Base-by-base conservation (phyloP, 2,329 filamentous ascomycete species). In the Dactylellina sp. region DNA sequence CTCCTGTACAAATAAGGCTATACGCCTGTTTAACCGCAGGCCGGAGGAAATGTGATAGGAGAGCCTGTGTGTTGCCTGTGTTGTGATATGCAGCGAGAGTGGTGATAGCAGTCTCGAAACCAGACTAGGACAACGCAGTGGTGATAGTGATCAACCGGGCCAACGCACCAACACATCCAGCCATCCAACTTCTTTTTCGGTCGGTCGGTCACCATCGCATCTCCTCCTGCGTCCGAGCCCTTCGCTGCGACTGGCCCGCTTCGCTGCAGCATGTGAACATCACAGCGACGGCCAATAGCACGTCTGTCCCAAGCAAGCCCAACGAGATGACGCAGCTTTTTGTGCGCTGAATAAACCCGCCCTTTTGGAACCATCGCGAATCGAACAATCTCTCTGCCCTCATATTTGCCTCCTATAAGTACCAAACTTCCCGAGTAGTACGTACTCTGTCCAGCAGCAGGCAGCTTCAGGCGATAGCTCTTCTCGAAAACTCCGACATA, bases 361-460 rank as follows among this genome's bases (percentile, higher is more conserved):
- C 14, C 32, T n/a, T n/a, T 44, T 57, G 53, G 53, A 66, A 66
- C 44, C 42, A 59, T 66, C 62, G 53, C 52, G 52, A 66, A 66
- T 14, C n/a, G n/a, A n/a, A n/a, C n/a, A n/a, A 44, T 2, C 22
- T 32, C 46, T 42, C 42, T 35, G 59, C 35, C 49, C 16, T 44
- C 16, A 40, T 18, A 49, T 28, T 20, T 46, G 9, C 11, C 16
- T 46, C 9, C 16, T 20, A 46, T 46, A 46, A 46, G 16, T 46
- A 42, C 39, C 16, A n/a, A 42, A n/a, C n/a, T n/a, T n/a, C n/a
- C n/a, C n/a, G n/a, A n/a, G 7, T 9, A 49, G 11, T 49, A 22
- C 14, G 44, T 49, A 49, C 44, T 49, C 44, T 14, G 7, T 35
- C 32, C 6, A 35, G 32, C 6, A 35, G 32, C 32, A 6, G 6